These are phyloP conservation scores for Magnaporthales sp. DNA, from an alignment of 2,329 filamentous ascomycete species.

Conservation along the genomic window DNA sequence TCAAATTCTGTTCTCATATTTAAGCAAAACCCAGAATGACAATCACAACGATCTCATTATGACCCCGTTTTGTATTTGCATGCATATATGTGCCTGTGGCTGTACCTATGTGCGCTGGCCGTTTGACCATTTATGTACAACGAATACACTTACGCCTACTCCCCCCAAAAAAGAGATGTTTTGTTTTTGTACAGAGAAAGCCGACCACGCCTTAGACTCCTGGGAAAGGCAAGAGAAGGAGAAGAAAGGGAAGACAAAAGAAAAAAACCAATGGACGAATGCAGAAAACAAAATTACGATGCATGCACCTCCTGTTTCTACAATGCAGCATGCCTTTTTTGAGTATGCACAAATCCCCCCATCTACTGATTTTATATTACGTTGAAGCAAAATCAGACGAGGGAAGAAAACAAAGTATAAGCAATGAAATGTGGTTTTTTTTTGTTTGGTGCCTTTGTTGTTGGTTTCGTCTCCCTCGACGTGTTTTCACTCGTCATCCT, in stretches of 20 bases:
- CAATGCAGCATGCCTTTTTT: background rate
- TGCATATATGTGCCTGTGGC: too few relatives aligned
- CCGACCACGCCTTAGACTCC: background rate
- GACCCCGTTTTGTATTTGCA: too few relatives aligned
- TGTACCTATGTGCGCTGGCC: too few relatives aligned
- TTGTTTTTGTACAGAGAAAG: background rate
- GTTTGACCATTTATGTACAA: background rate
- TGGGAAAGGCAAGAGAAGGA: background rate
- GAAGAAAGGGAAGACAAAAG: background rate
- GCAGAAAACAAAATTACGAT: background rate
- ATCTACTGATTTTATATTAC: background rate
- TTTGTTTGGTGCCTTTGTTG: background rate
- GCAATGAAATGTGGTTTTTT: background rate
- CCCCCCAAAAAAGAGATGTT: background rate
- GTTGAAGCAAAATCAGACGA: background rate
- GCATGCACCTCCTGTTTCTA: background rate
- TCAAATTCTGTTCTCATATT: too few relatives aligned
- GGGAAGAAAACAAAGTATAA: background rate
- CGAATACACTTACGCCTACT: background rate
- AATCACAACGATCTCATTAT: too few relatives aligned
- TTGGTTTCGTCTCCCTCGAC: conserved; percentile 6
- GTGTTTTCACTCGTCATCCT: conserved; percentile 17
- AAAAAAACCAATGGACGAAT: background rate
- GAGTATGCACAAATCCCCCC: background rate
- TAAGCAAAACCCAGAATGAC: too few relatives aligned